These are phyloP conservation scores for Globisporangium paddicum DNA, from an alignment of 352 stramenopile genomes.

Conservation along the genomic window DNA sequence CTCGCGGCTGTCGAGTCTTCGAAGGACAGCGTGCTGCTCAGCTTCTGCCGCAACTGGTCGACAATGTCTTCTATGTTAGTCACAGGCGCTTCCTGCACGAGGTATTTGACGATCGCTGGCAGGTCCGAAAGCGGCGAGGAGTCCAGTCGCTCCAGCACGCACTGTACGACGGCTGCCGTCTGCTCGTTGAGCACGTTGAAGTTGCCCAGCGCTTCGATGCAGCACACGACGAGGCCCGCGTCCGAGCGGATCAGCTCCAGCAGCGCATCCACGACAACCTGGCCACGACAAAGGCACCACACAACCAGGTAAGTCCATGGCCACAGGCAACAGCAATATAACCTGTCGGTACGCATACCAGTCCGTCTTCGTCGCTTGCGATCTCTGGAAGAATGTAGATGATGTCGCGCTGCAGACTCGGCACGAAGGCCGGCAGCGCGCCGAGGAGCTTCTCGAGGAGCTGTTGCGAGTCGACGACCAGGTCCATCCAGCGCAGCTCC, in stretches of 20 bases:
- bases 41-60: constrained; percentile 37
- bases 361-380: constrained; percentile 37
- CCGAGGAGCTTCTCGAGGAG: constrained; percentile 48
- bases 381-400: constrained; percentile 70
- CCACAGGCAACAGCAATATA: background rate
- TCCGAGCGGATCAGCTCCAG: constrained; percentile 53
- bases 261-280: constrained; percentile 44
- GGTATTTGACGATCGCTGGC: constrained; percentile 57
- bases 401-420: constrained; percentile 48
- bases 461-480: constrained; percentile 36
- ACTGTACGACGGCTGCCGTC: constrained; percentile 26
- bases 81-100: constrained; percentile 42
- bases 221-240: constrained; percentile 40
- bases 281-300: background rate
- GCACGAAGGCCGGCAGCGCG: constrained; percentile 36
- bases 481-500: constrained; percentile 61
- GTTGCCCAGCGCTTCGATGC: constrained; percentile 58
- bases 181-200: constrained; percentile 52
- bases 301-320: background rate
- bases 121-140: constrained; percentile 45
- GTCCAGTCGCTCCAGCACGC: constrained; percentile 42
- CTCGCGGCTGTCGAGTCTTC: background rate
- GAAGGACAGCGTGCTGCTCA: constrained; percentile 39
- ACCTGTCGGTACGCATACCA: constrained; percentile 12
- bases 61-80: constrained; percentile 32